Conservation (phyloP, 805 yeast genomes). For the Lachancea sp. region DNA sequence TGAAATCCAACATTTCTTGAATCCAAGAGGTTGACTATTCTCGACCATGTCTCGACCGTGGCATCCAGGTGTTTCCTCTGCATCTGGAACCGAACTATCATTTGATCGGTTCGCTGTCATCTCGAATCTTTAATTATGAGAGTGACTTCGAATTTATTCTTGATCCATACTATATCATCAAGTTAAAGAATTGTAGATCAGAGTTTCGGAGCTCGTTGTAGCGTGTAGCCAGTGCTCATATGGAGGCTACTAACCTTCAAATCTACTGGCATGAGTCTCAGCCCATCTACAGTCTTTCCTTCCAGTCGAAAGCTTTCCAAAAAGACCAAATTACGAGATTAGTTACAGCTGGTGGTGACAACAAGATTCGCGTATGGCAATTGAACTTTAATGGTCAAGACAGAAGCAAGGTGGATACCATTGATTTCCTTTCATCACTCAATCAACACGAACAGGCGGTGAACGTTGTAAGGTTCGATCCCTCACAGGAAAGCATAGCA, state of each 20-base stretch:
- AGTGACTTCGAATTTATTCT: too few relatives aligned
- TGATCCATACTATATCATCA: too few relatives aligned
- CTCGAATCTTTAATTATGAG: neutral
- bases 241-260: slow-evolving; percentile 22
- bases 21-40: too few relatives aligned
- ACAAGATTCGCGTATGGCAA: slow-evolving; percentile 65
- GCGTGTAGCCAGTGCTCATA: neutral
- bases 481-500: slow-evolving; percentile 65
- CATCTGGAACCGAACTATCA: too few relatives aligned
- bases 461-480: slow-evolving; percentile 75
- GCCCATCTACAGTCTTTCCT: slow-evolving; percentile 64
- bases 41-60: too few relatives aligned
- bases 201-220: neutral
- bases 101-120: too few relatives aligned
- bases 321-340: slow-evolving; percentile 39
- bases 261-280: slow-evolving; percentile 49
- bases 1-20: too few relatives aligned
- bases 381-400: slow-evolving; percentile 21
- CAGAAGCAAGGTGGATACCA: slow-evolving; percentile 35
- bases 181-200: neutral
- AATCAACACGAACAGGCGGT: slow-evolving; percentile 92
- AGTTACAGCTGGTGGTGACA: slow-evolving; percentile 94
- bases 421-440: slow-evolving; percentile 74
- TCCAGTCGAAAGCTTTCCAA: slow-evolving; percentile 42
- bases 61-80: too few relatives aligned